A percentile compares a stretch with the other conserved stretches of the same genome.
Evolutionary conservation across 176 grass and related monocot genomes (phyloP).

Genomic region (Phoenix roebelenii): DNA sequence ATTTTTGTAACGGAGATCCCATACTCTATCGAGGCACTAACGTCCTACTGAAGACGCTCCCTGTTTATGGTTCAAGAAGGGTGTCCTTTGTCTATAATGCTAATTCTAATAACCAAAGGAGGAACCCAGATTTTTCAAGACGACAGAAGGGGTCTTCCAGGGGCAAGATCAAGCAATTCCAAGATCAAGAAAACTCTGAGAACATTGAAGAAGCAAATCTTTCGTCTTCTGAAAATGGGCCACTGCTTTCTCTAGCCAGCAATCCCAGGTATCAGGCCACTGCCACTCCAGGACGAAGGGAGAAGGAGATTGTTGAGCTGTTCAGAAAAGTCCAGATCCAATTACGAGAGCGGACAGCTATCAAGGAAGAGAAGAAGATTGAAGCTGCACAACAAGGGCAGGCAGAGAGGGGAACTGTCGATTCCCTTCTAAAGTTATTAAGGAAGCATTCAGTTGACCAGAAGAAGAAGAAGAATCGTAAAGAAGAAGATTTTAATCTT

Average conservation of each 20-base stretch:
- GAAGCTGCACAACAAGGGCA: conserved; percentile 41
- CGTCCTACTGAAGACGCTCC: conserved; percentile 24
- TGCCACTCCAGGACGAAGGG: conserved; percentile 40
- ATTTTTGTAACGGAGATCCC: conserved; percentile 20
- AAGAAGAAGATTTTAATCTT: conserved; percentile 29
- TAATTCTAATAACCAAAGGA: conserved; percentile 19
- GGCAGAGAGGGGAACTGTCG: conserved; percentile 49
- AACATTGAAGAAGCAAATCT: conserved; percentile 47
- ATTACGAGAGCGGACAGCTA: conserved; percentile 25
- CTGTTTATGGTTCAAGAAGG: conserved; percentile 24
- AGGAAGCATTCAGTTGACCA: conserved; percentile 56
- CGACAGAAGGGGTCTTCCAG: conserved; percentile 15
- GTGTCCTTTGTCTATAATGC: conserved; percentile 13
- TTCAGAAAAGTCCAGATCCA: conserved; percentile 79
- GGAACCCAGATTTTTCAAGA: conserved; percentile 22
- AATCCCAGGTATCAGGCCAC: conserved; percentile 33
- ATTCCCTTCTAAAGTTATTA: conserved; percentile 53
- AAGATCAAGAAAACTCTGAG: conserved; percentile 48
- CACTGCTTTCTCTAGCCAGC: conserved; percentile 33
- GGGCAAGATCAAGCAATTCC: conserved; percentile 36
- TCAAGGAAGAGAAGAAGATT: conserved; percentile 57
- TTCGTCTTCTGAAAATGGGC: conserved; percentile 53
- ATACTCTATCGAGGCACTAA: conserved; percentile 23
- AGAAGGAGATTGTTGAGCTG: conserved; percentile 62
- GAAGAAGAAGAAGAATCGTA: conserved; percentile 23